Evolutionary conservation across 1,139 yeast species (phyloP), one percentile per base, ranked within the genome.

Genomic region (Arxiozyma slooffiae): DNA sequence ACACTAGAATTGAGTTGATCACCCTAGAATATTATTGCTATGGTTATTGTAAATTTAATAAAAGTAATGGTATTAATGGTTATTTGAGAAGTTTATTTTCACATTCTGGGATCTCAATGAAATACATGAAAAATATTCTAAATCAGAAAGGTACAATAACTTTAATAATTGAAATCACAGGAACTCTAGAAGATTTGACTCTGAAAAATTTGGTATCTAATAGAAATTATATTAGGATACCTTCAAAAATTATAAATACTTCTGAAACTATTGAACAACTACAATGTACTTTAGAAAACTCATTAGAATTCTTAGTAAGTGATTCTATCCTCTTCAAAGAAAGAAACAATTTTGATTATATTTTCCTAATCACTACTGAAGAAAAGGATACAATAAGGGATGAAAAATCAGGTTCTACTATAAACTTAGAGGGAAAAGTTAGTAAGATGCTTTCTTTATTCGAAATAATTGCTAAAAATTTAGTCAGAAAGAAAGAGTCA

Each of bases 361-460:
- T 88, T 2, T 81, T 87, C 5, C 63, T 81, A n/a, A 85, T 84
- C 23, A 43, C 47, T 63, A 84, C 85, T 64, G 63, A 62, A 70
- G 26, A 24, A 20, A 39, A 4, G 18, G 36, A 44, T n/a, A 40
- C n/a, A 16, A 17, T n/a, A n/a, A 37, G 26, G 18, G 21, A 18
- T 22, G 22, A 14, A 1, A 7, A 11, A 30, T 6, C 36, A 11
- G n/a, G 3, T 6, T 14, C 36, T 4, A n/a, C n/a, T n/a, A 30
- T 30, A 30, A 30, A 30, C 36, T 30, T 30, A 11, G 7, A 11
- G 4, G 36, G 36, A 5, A 36, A 44, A 37, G 40, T 44, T 7
- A 16, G 6, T 17, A 17, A 39, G 18, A 46, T 26, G 34, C 18
- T 38, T 14, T 14, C 18, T 5, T 22, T 46, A 11, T 46, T 46